These are phyloP conservation scores for Schwanniomyces yamadae DNA, from an alignment of 805 yeast genomes.

Conservation along the genomic window DNA sequence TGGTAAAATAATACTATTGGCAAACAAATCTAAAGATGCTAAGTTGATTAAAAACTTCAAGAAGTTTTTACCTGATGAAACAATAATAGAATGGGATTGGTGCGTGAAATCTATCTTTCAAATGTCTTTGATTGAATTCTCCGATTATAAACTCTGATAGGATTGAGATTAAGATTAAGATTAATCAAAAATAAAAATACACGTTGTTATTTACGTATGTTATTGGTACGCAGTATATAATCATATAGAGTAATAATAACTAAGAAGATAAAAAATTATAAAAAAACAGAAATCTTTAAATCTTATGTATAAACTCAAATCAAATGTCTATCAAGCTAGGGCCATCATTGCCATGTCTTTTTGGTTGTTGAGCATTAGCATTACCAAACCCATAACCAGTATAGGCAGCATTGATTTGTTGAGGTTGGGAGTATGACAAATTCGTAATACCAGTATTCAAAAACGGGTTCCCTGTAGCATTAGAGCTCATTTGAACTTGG, in stretches of 20 bases:
- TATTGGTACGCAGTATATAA: too few relatives aligned
- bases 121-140: conserved; percentile 31
- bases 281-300: too few relatives aligned
- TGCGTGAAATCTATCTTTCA: conserved; percentile 55
- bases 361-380: conserved; percentile 42
- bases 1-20: conserved; percentile 22
- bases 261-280: too few relatives aligned
- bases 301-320: conserved; percentile 3
- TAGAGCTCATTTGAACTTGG: conserved; percentile 31
- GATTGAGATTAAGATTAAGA: too few relatives aligned
- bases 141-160: conserved; percentile 16
- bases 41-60: conserved; percentile 23
- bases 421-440: conserved; percentile 23
- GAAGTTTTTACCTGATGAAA: conserved; percentile 10
- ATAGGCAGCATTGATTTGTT: conserved; percentile 65
- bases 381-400: conserved; percentile 97
- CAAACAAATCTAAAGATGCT: conserved; percentile 38
- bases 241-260: too few relatives aligned
- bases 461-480: conserved; percentile 57
- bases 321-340: conserved; percentile 49
- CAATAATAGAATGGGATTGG: conserved; percentile 63
- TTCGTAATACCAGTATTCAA: conserved; percentile 57
- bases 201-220: too few relatives aligned
- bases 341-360: conserved; percentile 31
- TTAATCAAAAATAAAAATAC: too few relatives aligned